These are phyloP conservation scores for Populus hybrid DNA, from an alignment of 441 rosid species.

Conservation along the genomic window DNA sequence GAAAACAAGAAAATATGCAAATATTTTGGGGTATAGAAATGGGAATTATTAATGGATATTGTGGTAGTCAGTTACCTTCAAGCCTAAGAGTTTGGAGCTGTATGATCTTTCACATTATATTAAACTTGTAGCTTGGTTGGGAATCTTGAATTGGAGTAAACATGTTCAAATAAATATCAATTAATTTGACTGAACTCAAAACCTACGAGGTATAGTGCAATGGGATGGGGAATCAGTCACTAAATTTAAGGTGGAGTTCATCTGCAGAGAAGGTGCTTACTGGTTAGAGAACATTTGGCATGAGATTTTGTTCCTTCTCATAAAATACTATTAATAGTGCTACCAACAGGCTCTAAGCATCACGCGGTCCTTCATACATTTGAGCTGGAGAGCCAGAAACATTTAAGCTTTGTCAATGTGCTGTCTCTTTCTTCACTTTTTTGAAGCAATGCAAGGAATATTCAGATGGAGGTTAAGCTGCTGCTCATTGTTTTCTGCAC, in stretches of 20 bases:
- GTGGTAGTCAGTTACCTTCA: neutral
- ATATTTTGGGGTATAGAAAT: neutral
- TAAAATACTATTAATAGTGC: neutral
- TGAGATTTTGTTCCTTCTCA: neutral
- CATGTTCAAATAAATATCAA: neutral
- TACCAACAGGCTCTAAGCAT: neutral
- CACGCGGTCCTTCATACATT: neutral
- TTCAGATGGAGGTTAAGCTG: neutral
- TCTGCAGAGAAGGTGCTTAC: neutral
- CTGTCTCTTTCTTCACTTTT: neutral
- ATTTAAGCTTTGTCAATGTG: neutral
- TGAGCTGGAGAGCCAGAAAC: neutral
- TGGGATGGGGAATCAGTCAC: neutral
- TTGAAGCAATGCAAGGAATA: neutral
- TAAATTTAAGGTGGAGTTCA: neutral
- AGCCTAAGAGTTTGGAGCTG: neutral
- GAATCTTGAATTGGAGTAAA: neutral
- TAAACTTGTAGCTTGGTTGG: neutral
- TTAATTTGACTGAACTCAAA: neutral
- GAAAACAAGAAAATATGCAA: neutral
- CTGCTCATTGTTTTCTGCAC: neutral
- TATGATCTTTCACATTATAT: slow-evolving; percentile 1
- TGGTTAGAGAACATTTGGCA: neutral
- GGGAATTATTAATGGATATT: neutral
- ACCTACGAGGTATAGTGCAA: neutral